Conservation (phyloP, 106 monocot genomes). For the Dioscorea zingiberensis region DNA sequence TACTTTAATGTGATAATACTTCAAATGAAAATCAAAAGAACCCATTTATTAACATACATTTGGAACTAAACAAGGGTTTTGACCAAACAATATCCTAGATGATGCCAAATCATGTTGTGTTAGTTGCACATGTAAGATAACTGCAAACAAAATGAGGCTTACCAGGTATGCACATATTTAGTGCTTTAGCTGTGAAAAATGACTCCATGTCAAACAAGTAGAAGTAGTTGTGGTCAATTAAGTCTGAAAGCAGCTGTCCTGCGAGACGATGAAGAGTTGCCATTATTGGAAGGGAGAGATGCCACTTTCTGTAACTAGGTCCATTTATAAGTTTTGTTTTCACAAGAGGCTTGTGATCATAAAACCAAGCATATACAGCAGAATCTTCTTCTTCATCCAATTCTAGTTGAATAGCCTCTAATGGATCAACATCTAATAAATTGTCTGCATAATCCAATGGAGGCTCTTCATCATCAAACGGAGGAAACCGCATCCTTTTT, state of each 20-base stretch:
- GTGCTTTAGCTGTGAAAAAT: slow-evolving; percentile 96
- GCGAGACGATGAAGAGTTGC: slow-evolving; percentile 96
- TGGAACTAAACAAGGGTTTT: too few relatives aligned
- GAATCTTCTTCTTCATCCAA: slow-evolving; percentile 98
- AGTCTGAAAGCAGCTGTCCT: slow-evolving; percentile 89
- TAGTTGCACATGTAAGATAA: neutral
- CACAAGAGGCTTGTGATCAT: slow-evolving; percentile 97
- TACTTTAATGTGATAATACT: too few relatives aligned
- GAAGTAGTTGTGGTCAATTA: slow-evolving; percentile 93
- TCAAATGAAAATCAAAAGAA: too few relatives aligned
- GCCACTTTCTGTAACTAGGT: slow-evolving; percentile 97
- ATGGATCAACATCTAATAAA: slow-evolving; percentile 92
- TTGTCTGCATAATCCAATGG: slow-evolving; percentile 98
- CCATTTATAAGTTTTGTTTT: slow-evolving; percentile 98
- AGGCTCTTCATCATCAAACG: slow-evolving; percentile 99
- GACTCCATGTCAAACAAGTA: slow-evolving; percentile 99
- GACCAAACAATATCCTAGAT: too few relatives aligned
- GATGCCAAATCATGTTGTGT: too few relatives aligned
- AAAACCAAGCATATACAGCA: slow-evolving; percentile 96
- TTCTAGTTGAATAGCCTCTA: slow-evolving; percentile 96
- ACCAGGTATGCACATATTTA: slow-evolving; percentile 99
- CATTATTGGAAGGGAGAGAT: slow-evolving; percentile 98
- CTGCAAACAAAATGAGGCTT: slow-evolving; percentile 1
- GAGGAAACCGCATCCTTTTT: slow-evolving; percentile 99
- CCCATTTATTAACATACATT: too few relatives aligned